These are phyloP conservation scores for Fusarium tricinctum DNA, from an alignment of 2,329 filamentous ascomycete species.

Conservation along the genomic window DNA sequence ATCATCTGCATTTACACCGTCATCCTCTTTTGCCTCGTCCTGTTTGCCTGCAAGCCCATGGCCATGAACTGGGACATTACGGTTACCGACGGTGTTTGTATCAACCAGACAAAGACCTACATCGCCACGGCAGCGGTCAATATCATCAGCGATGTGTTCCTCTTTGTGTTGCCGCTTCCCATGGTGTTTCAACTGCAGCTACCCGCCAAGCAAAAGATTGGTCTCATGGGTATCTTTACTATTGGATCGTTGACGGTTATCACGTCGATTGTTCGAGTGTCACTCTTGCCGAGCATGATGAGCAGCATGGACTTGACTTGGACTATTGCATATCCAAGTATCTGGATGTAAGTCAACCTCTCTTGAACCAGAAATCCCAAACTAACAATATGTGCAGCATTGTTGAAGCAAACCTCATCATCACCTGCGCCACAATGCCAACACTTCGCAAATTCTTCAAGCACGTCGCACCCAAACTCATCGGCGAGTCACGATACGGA, in stretches of 20 bases:
- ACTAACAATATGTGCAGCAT: slow-evolving; percentile 20
- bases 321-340: slow-evolving; percentile 47
- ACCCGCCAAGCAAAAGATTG: slow-evolving; percentile 62
- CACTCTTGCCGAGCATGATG: slow-evolving; percentile 49
- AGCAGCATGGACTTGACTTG: slow-evolving; percentile 49
- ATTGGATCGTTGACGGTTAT: slow-evolving; percentile 57
- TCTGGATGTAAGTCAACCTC: slow-evolving; percentile 49
- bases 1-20: slow-evolving; percentile 53
- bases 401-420: slow-evolving; percentile 58
- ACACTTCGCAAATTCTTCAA: slow-evolving; percentile 58
- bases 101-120: slow-evolving; percentile 63
- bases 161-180: slow-evolving; percentile 62
- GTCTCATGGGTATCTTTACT: slow-evolving; percentile 59
- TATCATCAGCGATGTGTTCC: slow-evolving; percentile 62
- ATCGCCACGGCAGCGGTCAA: slow-evolving; percentile 63
- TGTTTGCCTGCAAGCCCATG: slow-evolving; percentile 57
- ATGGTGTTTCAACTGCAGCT: slow-evolving; percentile 62
- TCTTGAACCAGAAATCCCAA: fast-evolving
- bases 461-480: slow-evolving; percentile 54
- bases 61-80: slow-evolving; percentile 50
- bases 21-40: slow-evolving; percentile 53
- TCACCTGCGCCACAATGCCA: slow-evolving; percentile 58
- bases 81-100: slow-evolving; percentile 55
- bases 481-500: slow-evolving; percentile 48
- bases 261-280: slow-evolving; percentile 52